Base-by-base conservation (phyloP, 495 filamentous ascomycete species). In the Penicillium bovifimosum region DNA sequence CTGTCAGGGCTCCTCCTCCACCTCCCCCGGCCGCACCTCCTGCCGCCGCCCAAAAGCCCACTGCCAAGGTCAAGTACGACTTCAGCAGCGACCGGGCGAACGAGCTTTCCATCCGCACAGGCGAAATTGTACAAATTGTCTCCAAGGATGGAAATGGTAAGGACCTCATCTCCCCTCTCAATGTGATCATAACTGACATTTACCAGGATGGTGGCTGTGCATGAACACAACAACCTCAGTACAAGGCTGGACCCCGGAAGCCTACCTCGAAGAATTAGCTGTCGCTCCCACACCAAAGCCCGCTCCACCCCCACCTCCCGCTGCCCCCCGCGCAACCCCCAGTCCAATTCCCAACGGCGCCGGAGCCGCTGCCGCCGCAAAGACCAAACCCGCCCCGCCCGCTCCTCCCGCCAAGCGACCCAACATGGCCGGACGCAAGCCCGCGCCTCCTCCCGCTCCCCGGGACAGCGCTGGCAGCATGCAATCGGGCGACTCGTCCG, bases 241-340 rank as follows among this genome's bases (percentile, higher is more conserved):
- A 16, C 86, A 95, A 71, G 95, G 90, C 35, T 98, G 93, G 93
- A 83, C 91, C 0, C 93, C 93, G 0, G 87, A 91, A 18, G 86
- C 91, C 29, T 98, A 97, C 60, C 83, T 98, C 6, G 85, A 96
- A 65, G 90, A 96, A 71, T 58, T 68, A 53, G 62, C n/a, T 3
- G 48, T 60, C 4, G 81, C 87, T 57, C 66, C 67, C 13, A 59
- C 72, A 39, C 58, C 71, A 1, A 74, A 70, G 60, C 73, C 79
- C 31, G 67, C 78, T 0, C 78, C 84, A 2, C 79, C 82, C 8
- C 80, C 83, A 11, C 81, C 81, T 1, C 84, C 86, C 1, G 75
- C 78, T 1, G 78, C 82, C 9, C 78, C 82, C 4, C 68, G 71
- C 6, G 60, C 65, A 10, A 68, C 60, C 0, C 58, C 75, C 6